A percentile compares a stretch with the other conserved stretches of the same genome.
These are phyloP conservation scores for Colletotrichum musae DNA, from an alignment of 2,329 filamentous ascomycete species.

Conservation along the genomic window DNA sequence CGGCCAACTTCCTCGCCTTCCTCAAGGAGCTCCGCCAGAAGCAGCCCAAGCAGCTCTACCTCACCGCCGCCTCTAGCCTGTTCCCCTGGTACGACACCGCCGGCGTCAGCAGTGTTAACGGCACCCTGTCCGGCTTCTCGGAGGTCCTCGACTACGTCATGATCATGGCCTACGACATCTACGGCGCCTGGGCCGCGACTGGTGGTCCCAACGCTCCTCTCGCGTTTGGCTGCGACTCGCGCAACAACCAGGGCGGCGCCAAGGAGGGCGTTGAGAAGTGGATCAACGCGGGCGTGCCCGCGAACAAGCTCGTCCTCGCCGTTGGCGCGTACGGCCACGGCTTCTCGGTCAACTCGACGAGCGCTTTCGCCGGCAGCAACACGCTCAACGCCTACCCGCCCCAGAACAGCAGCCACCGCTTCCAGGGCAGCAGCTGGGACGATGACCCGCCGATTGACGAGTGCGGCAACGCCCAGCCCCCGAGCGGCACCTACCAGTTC, in stretches of 20 bases:
- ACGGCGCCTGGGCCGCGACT: slow-evolving; percentile 33
- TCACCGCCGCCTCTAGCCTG: slow-evolving; percentile 33
- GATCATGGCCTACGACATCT: slow-evolving; percentile 40
- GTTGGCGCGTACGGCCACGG: slow-evolving; percentile 38
- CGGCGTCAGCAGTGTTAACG: slow-evolving; percentile 17
- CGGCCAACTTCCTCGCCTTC: slow-evolving; percentile 36
- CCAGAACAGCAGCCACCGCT: slow-evolving; percentile 38
- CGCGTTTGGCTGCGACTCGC: slow-evolving; percentile 24
- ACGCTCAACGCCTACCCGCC: slow-evolving; percentile 34
- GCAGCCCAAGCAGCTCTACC: slow-evolving; percentile 37
- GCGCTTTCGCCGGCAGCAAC: slow-evolving; percentile 24
- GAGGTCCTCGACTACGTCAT: slow-evolving; percentile 36
- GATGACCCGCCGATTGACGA: slow-evolving; percentile 35
- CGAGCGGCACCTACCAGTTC: slow-evolving; percentile 34
- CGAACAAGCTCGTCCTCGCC: slow-evolving; percentile 35
- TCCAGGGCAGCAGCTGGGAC: slow-evolving; percentile 41
- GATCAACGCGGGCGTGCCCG: slow-evolving; percentile 31
- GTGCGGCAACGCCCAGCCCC: slow-evolving; percentile 33
- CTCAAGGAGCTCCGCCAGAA: slow-evolving; percentile 38
- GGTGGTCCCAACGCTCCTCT: slow-evolving; percentile 36
- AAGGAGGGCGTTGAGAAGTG: slow-evolving; percentile 37
- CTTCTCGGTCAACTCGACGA: slow-evolving; percentile 39
- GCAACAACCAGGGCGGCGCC: slow-evolving; percentile 40
- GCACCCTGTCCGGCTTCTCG: slow-evolving; percentile 26
- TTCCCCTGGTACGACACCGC: slow-evolving; percentile 31